Evolutionary conservation across 2,329 filamentous ascomycete genomes (phyloP).

Genomic region (Tetracladium maxilliforme): DNA sequence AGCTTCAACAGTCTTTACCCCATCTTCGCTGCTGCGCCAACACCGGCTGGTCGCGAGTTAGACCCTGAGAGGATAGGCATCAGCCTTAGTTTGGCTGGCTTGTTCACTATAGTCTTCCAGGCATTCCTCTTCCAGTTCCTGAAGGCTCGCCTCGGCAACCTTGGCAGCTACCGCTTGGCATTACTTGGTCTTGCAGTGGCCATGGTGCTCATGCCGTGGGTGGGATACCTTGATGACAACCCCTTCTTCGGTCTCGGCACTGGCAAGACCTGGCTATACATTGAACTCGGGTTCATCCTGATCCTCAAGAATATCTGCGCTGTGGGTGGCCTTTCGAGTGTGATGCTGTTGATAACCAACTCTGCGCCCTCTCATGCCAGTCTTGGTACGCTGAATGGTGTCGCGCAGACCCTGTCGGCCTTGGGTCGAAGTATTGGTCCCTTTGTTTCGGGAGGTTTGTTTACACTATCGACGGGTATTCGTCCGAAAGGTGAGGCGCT

Average conservation of each 20-base stretch:
- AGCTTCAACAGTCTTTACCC: constrained; percentile 93
- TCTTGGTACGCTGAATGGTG: constrained; percentile 79
- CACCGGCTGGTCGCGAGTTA: constrained; percentile 64
- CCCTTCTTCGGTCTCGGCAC: constrained; percentile 40
- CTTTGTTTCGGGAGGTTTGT: constrained; percentile 75
- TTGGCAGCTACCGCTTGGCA: constrained; percentile 66
- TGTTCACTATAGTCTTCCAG: constrained; percentile 82
- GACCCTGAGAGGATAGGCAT: constrained; percentile 71
- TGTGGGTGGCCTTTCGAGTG: constrained; percentile 80
- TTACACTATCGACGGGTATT: constrained; percentile 61
- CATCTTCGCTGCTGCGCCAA: constrained; percentile 66
- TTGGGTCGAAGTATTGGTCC: constrained; percentile 80
- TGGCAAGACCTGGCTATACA: constrained; percentile 58
- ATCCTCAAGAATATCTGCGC: constrained; percentile 82
- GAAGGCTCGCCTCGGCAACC: constrained; percentile 69
- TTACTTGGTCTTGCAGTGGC: constrained; percentile 68
- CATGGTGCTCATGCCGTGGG: constrained; percentile 79
- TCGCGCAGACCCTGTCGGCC: constrained; percentile 87
- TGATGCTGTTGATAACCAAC: constrained; percentile 82
- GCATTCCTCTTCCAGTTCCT: constrained; percentile 70
- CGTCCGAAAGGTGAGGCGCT: constrained; percentile 70
- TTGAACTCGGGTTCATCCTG: constrained; percentile 66
- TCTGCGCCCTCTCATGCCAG: constrained; percentile 75
- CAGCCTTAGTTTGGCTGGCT: constrained; percentile 69
- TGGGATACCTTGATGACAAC: constrained; percentile 57